A percentile compares a stretch with the other conserved stretches of the same genome.
phyloP scores from a whole-genome alignment of 345 rosid genomes.

The Murraya koenigii region DNA sequence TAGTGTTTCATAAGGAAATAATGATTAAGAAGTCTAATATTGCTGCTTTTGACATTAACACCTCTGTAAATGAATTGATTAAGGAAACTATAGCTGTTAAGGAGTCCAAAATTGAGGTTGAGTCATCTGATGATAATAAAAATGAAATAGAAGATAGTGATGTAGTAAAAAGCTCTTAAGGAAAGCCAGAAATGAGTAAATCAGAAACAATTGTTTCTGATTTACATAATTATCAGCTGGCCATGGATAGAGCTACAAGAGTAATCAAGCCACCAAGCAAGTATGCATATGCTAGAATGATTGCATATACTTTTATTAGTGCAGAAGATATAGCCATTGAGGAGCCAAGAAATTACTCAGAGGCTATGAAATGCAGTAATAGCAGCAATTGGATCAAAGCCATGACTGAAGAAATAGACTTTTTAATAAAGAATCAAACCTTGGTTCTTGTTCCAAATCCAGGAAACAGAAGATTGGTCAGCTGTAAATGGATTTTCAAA shows the following conservation, averaged over 20 bases:
- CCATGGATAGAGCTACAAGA: neutral
- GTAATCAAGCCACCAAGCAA: neutral
- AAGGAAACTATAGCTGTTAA: fast-evolving
- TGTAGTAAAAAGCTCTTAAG: fast-evolving
- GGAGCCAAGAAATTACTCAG: fast-evolving
- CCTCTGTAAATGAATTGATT: no score
- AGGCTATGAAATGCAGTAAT: neutral
- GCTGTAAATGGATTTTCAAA: neutral
- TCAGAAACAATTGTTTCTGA: fast-evolving
- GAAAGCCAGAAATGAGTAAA: fast-evolving
- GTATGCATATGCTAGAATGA: neutral
- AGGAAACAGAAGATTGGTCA: no score
- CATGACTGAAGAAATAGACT: neutral
- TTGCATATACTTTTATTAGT: neutral
- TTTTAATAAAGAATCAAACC: neutral
- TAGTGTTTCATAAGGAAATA: no score
- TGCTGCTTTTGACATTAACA: no score
- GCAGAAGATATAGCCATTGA: neutral
- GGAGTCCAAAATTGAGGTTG: neutral
- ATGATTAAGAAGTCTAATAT: no score
- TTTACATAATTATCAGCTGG: neutral
- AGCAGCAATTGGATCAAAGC: no score
- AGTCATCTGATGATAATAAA: neutral
- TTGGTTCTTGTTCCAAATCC: neutral
- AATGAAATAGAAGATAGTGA: fast-evolving